These are phyloP conservation scores for Eustoma russellianum DNA, from an alignment of 257 asterid genomes.

Conservation along the genomic window DNA sequence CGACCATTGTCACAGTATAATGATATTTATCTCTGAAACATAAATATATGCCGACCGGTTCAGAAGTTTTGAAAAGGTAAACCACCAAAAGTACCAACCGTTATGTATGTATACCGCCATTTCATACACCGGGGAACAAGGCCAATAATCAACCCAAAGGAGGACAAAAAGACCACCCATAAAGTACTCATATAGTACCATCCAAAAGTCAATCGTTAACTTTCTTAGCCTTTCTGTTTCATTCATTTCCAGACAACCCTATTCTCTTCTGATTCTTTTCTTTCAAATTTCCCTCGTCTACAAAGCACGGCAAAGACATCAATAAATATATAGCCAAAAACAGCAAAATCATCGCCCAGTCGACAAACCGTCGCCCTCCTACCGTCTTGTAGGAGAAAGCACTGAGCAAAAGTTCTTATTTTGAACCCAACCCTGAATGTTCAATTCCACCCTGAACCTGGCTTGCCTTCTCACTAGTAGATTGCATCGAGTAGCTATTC, in stretches of 20 bases:
- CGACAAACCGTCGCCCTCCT: not conserved
- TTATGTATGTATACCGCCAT: conserved; percentile 3
- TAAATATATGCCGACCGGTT: not conserved
- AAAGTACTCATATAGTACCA: conserved; percentile 10
- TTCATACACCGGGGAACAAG: conserved; percentile 4
- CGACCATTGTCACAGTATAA: no score
- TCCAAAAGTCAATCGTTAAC: conserved; percentile 6
- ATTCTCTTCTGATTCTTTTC: conserved; percentile 12
- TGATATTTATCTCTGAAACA: no score
- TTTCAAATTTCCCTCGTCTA: conserved; percentile 11
- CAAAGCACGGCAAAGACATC: conserved; percentile 6
- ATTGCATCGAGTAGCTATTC: conserved; percentile 20
- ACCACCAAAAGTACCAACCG: conserved; percentile 15
- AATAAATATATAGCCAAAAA: conserved; percentile 11
- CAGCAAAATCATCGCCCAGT: conserved; percentile 7
- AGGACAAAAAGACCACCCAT: conserved; percentile 17
- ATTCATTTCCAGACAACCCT: conserved; percentile 6
- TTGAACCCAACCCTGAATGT: conserved; percentile 9
- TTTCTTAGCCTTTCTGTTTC: conserved; percentile 4
- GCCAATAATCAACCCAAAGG: conserved; percentile 9
- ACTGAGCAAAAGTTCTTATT: conserved; percentile 8
- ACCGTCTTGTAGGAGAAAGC: not conserved
- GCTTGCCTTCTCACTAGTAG: conserved; percentile 14
- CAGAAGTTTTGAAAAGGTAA: conserved; percentile 12
- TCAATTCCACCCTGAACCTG: conserved; percentile 14